These are phyloP conservation scores for Akanthomyces dipterigenus DNA, from an alignment of 2,329 filamentous ascomycete species.

Conservation along the genomic window DNA sequence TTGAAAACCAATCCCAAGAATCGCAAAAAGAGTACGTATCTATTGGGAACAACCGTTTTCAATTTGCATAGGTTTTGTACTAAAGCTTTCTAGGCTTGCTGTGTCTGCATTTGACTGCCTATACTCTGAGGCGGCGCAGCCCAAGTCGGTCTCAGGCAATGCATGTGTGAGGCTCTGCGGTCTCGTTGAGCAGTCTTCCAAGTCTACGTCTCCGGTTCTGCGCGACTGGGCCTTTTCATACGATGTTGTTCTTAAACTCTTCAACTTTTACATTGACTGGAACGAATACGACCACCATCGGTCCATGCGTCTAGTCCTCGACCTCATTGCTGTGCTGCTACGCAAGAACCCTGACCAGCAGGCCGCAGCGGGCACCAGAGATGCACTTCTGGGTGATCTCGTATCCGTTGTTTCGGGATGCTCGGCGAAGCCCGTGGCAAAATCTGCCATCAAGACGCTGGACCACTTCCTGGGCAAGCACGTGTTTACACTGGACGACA, in stretches of 20 bases:
- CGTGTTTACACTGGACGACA: constrained; percentile 42
- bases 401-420: constrained; percentile 54
- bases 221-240: constrained; percentile 45
- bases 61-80: not conserved
- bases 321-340: constrained; percentile 47
- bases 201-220: constrained; percentile 37
- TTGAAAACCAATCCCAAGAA: constrained; percentile 32
- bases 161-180: constrained; percentile 53
- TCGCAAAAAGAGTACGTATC: constrained; percentile 30
- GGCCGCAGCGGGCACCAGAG: constrained; percentile 33
- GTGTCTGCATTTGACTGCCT: constrained; percentile 40
- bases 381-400: constrained; percentile 42
- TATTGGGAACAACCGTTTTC: constrained; percentile 14
- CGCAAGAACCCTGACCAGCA: constrained; percentile 39
- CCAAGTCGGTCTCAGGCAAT: constrained; percentile 49
- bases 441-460: constrained; percentile 62
- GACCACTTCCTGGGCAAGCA: constrained; percentile 59
- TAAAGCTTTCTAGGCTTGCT: constrained; percentile 18
- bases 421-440: constrained; percentile 57
- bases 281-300: constrained; percentile 59
- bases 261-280: constrained; percentile 60
- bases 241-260: constrained; percentile 42
- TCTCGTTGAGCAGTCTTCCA: constrained; percentile 53
- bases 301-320: constrained; percentile 56
- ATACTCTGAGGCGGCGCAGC: constrained; percentile 43